phyloP scores from a whole-genome alignment of 768 basidiomycete species.

The Lactarius tabidus region DNA sequence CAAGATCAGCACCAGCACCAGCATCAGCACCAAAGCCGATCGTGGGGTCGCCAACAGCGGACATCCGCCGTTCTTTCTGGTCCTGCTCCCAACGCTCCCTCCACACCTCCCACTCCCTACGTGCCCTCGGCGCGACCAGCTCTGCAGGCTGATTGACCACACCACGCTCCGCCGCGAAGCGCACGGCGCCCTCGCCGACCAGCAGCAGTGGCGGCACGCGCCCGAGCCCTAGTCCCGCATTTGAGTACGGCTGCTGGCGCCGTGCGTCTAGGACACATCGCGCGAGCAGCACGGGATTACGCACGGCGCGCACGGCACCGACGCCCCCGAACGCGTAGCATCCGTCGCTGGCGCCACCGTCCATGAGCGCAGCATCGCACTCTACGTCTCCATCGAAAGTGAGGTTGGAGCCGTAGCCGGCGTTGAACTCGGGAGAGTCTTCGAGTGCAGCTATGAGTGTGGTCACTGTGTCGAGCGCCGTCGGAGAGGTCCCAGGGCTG shows the following conservation, averaged over 20 bases:
- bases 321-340: slow-evolving; percentile 57
- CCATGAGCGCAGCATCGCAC: slow-evolving; percentile 78
- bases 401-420: slow-evolving; percentile 76
- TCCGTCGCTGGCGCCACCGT: slow-evolving; percentile 32
- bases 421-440: background rate
- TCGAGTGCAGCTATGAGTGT: slow-evolving; percentile 2
- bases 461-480: slow-evolving; percentile 11
- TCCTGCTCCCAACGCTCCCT: slow-evolving; percentile 38
- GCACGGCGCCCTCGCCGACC: slow-evolving; percentile 55
- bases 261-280: slow-evolving; percentile 53
- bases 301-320: slow-evolving; percentile 62
- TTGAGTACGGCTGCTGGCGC: slow-evolving; percentile 24
- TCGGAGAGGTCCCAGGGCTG: background rate
- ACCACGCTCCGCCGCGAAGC: slow-evolving; percentile 43
- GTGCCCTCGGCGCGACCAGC: slow-evolving; percentile 49
- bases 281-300: slow-evolving; percentile 66
- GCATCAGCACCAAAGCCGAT: background rate
- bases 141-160: slow-evolving; percentile 34
- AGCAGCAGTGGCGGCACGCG: slow-evolving; percentile 68
- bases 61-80: background rate
- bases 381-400: slow-evolving; percentile 72
- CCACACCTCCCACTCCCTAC: slow-evolving; percentile 60
- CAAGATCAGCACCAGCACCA: background rate
- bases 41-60: background rate
- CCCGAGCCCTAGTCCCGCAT: slow-evolving; percentile 44